Evolutionary conservation across 768 basidiomycete species (phyloP).

Genomic region (Termitomyces sp.): DNA sequence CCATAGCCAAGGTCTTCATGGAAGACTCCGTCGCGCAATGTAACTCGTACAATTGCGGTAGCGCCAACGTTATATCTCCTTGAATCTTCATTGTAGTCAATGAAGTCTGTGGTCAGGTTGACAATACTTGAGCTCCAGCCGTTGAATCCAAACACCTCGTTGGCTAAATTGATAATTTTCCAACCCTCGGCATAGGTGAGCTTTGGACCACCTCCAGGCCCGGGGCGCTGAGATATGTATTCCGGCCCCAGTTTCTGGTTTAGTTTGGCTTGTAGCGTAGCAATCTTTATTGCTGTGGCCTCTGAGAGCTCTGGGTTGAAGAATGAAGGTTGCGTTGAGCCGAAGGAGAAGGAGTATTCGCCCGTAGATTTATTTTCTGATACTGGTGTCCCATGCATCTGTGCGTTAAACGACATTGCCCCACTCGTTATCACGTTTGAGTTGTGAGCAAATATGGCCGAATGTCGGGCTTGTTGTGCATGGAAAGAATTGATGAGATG

Average conservation of each 20-base stretch:
- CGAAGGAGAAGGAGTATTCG: slow-evolving; percentile 22
- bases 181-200: slow-evolving; percentile 95
- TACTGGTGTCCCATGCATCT: slow-evolving; percentile 45
- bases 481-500: slow-evolving; percentile 49
- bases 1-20: slow-evolving; percentile 98
- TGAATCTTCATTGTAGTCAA: slow-evolving; percentile 69
- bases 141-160: slow-evolving; percentile 97
- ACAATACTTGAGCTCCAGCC: slow-evolving; percentile 87
- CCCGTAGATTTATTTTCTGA: slow-evolving; percentile 15
- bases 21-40: slow-evolving; percentile 77
- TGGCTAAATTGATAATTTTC: slow-evolving; percentile 97
- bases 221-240: slow-evolving; percentile 83
- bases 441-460: slow-evolving; percentile 14
- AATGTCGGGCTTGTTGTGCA: slow-evolving; percentile 19
- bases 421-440: slow-evolving; percentile 41
- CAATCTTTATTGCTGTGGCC: slow-evolving; percentile 62
- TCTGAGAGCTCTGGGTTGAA: slow-evolving; percentile 40
- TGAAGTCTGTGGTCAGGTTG: slow-evolving; percentile 68
- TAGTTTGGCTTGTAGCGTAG: slow-evolving; percentile 72
- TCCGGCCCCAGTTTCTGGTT: slow-evolving; percentile 91
- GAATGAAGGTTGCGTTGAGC: slow-evolving; percentile 25
- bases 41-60: slow-evolving; percentile 82
- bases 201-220: slow-evolving; percentile 82
- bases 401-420: slow-evolving; percentile 54
- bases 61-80: slow-evolving; percentile 66